Base-by-base conservation (phyloP, 2,329 filamentous ascomycete species). In the Aspergillus sp. region DNA sequence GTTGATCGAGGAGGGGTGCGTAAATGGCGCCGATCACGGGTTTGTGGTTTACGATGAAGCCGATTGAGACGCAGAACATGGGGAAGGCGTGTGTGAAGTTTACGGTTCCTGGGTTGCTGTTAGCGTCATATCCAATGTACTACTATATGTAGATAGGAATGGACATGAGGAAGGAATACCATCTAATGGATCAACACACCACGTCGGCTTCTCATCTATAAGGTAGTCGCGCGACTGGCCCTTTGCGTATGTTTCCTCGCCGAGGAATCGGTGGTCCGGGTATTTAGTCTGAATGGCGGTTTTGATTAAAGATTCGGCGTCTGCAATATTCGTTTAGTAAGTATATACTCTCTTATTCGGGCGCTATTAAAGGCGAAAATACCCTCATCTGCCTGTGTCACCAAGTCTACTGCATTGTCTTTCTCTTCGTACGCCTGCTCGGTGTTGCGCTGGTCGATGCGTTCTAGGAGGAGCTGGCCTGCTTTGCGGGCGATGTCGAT, bases 61-160 rank as follows among this genome's bases (percentile, higher is more conserved):
- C 89, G 66, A 92, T 91, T 37, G 87, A 90, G 44, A 92, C 86
- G 72, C 90, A 92, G 75, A 90, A 91, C 86, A 91, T 90, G 58
- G 88, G 88, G 68, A 90, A 91, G 6, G 90, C 81, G 71, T 92
- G 90, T 31, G 89, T 90, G 75, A 89, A 92, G 78, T 92, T 92
- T 59, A 92, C 88, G 3, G 90, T 92, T 44, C 82, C 80, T 81
- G 49, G 6, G 11, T 39, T 40, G n/a, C 23, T 1, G 15, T 57
- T 43, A 59, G 54, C 31, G 8, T 27, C 23, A 15, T 4, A 12
- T 6, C 48, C 6, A 15, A 44, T 19, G 33, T n/a, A 14, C 5
- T 33, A 12, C 43, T 19, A n/a, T 5, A 5, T 9, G 41, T n/a
- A n/a, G 5, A 7, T 9, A 15, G 4, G 8, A 6, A 35, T 35